Evolutionary conservation across 2,329 filamentous ascomycete genomes (phyloP).

Genomic region (Ilyonectria destructans): DNA sequence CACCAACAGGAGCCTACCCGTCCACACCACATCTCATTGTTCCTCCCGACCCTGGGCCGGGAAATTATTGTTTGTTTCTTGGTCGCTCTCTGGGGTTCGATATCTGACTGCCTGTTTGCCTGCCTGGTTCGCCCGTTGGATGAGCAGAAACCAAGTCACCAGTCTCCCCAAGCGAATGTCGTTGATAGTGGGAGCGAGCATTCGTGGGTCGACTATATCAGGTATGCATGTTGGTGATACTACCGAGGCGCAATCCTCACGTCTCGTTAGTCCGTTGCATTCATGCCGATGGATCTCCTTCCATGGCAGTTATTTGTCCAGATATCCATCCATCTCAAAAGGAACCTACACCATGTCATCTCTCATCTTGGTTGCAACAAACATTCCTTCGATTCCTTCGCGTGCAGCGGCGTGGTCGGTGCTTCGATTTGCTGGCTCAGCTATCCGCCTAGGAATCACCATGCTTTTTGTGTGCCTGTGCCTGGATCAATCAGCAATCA

Average conservation of each 20-base stretch:
- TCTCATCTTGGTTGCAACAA: background rate
- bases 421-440: background rate
- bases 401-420: background rate
- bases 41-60: slow-evolving; percentile 7
- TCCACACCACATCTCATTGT: slow-evolving; percentile 20
- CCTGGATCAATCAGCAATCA: slow-evolving; percentile 13
- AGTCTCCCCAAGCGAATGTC: background rate
- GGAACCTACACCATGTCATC: slow-evolving; percentile 11
- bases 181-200: background rate
- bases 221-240: background rate
- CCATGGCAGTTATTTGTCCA: slow-evolving; percentile 10
- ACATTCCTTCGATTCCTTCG: slow-evolving; percentile 13
- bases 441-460: slow-evolving; percentile 1
- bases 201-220: background rate
- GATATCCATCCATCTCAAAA: background rate
- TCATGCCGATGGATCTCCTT: slow-evolving; percentile 2
- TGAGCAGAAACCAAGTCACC: background rate
- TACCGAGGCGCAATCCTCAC: background rate
- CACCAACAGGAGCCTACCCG: slow-evolving; percentile 2
- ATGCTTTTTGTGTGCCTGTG: slow-evolving; percentile 17
- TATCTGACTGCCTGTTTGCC: background rate
- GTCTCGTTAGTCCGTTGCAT: background rate
- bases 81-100: background rate
- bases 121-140: slow-evolving; percentile 3
- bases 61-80: slow-evolving; percentile 29